A percentile compares a stretch with the other conserved stretches of the same genome.
phyloP scores from a whole-genome alignment of 1,284 basidiomycete genomes.

The Coniferiporia sulphurascens region DNA sequence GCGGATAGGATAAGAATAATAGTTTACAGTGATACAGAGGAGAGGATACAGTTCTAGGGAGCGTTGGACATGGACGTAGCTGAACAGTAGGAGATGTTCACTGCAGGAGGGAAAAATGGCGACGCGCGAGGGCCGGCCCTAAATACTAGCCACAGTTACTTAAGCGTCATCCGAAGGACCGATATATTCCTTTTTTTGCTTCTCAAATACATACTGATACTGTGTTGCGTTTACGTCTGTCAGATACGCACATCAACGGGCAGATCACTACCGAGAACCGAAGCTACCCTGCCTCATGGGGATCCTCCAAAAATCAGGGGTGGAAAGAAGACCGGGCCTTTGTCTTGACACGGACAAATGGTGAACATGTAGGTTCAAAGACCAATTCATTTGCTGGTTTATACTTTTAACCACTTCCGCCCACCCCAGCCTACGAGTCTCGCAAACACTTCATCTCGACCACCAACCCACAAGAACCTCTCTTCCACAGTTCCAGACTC shows the following conservation, averaged over 20 bases:
- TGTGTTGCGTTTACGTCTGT: not conserved
- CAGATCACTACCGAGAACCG: not conserved
- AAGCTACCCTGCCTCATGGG: not conserved
- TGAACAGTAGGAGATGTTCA: not conserved
- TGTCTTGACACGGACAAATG: too few species aligned
- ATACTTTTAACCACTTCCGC: slow-evolving; percentile 23
- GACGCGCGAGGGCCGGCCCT: slow-evolving; percentile 2
- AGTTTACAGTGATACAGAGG: not conserved
- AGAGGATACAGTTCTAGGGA: not conserved
- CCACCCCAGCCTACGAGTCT: slow-evolving; percentile 51
- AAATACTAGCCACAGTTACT: not conserved
- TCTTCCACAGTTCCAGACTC: slow-evolving; percentile 38
- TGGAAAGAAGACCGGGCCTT: not conserved
- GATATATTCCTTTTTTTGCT: too few species aligned
- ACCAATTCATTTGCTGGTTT: not conserved
- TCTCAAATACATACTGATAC: too few species aligned
- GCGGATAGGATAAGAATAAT: not conserved
- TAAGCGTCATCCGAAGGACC: not conserved
- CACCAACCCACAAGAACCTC: slow-evolving; percentile 54
- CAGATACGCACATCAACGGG: not conserved
- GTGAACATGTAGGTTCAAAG: too few species aligned
- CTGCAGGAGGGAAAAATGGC: too few species aligned
- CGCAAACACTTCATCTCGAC: slow-evolving; percentile 62
- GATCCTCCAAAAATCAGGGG: not conserved
- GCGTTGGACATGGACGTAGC: not conserved